Evolutionary conservation across 441 rosid genomes (phyloP).

Genomic region (Gossypium gossypioides): DNA sequence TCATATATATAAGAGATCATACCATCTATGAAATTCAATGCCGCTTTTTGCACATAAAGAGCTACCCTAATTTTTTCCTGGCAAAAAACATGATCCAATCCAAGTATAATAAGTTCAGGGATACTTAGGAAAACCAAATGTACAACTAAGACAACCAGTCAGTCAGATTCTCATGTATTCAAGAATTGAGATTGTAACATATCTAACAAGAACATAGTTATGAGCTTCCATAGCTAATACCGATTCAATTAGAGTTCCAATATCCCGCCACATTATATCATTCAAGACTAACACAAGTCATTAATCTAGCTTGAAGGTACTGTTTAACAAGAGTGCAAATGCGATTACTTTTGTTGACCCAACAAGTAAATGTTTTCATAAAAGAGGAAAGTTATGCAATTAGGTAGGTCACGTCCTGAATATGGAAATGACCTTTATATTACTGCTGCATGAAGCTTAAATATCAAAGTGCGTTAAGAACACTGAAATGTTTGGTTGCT

Average conservation of each 20-base stretch:
- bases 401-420: neutral
- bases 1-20: conserved; percentile 4
- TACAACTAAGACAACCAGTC: neutral
- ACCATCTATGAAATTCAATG: conserved; percentile 58
- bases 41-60: conserved; percentile 61
- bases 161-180: neutral
- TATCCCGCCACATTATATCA: neutral
- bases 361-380: neutral
- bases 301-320: neutral
- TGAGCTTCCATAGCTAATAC: neutral
- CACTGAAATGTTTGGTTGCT: neutral
- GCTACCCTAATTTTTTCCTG: conserved; percentile 70
- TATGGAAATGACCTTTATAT: neutral
- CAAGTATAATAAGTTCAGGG: conserved; percentile 2
- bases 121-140: neutral
- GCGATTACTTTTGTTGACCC: neutral
- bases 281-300: neutral
- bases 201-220: neutral
- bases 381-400: neutral
- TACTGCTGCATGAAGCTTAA: neutral
- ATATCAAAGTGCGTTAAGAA: neutral
- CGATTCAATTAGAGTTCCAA: neutral
- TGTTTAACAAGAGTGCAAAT: neutral
- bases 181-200: neutral
- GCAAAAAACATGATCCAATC: conserved; percentile 9